Evolutionary conservation across 78 protist genomes (phyloP).

Genomic region (Dictyostelium capitatum): DNA sequence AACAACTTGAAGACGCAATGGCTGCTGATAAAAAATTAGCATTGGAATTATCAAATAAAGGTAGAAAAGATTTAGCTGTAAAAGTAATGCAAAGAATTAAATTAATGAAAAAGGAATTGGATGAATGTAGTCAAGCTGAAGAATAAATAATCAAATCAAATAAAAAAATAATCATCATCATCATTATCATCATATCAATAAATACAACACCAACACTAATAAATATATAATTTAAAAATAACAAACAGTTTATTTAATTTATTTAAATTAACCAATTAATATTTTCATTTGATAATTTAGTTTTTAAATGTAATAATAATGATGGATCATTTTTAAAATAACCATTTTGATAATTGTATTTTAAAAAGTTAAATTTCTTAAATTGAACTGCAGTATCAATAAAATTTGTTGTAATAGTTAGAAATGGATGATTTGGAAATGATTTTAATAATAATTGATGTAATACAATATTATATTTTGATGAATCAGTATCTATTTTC

Average conservation of each 20-base stretch:
- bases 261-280: too few relatives aligned
- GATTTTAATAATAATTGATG: not conserved
- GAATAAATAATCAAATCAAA: not conserved
- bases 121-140: not conserved
- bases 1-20: slow-evolving; percentile 46
- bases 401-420: too few relatives aligned
- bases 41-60: slow-evolving; percentile 3
- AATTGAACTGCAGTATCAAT: too few relatives aligned
- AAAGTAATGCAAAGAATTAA: slow-evolving; percentile 47
- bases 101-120: slow-evolving; percentile 55
- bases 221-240: not conserved
- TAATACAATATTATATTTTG: not conserved
- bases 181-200: not conserved
- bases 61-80: slow-evolving; percentile 51
- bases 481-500: not conserved
- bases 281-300: too few relatives aligned
- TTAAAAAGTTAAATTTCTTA: too few relatives aligned
- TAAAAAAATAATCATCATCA: not conserved
- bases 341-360: too few relatives aligned
- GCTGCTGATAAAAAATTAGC: slow-evolving; percentile 48
- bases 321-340: too few relatives aligned
- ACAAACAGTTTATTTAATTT: not conserved
- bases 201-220: not conserved
- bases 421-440: not conserved
- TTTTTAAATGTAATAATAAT: too few relatives aligned